Evolutionary conservation across 2,329 filamentous ascomycete genomes (phyloP), one percentile per base, ranked within the genome.

Genomic region (Diaporthe aspalathi): DNA sequence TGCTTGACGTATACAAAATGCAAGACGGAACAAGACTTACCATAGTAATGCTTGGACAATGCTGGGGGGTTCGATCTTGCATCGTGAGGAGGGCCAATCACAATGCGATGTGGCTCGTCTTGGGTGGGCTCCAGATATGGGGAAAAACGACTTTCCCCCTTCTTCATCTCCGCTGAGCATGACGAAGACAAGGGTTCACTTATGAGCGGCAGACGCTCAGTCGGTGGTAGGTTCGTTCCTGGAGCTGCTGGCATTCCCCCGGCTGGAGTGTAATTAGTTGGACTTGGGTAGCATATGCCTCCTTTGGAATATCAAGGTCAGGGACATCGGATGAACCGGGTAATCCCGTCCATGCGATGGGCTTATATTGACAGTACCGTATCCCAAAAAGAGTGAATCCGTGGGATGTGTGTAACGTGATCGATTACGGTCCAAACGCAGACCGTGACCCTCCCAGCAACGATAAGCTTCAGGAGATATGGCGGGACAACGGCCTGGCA

Each of bases 311-410:
- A 5, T 5, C 53, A 56, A 20, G 32, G 29, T 12, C 32, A 24
- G n/a, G 53, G n/a, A 56, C 32, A 56, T 24, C 32, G 53, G 53
- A 56, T 24, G 53, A 40, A 40, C 53, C 35, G 53, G 50, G 50
- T 14, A 9, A 50, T n/a, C n/a, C 22, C 47, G 22, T 50, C 47
- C 47, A 16, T 50, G 22, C 3, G 11, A 50, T 5, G 22, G 22
- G 47, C 47, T 11, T 11, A 12, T 50, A 22, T 4, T 24, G n/a
- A 50, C 24, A 14, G 14, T 24, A 50, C n/a, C 11, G 5, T 24
- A 22, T 22, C n/a, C 47, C 47, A 50, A 50, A 1, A 14, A 50
- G 22, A 24, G n/a, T 50, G 22, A 50, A 22, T 50, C 47, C 47
- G 47, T 50, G 47, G n/a, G 22, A 24, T 22, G 47, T 22, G n/a